phyloP scores from a whole-genome alignment of 257 asterid genomes.

The Paraleonurus japonicus region DNA sequence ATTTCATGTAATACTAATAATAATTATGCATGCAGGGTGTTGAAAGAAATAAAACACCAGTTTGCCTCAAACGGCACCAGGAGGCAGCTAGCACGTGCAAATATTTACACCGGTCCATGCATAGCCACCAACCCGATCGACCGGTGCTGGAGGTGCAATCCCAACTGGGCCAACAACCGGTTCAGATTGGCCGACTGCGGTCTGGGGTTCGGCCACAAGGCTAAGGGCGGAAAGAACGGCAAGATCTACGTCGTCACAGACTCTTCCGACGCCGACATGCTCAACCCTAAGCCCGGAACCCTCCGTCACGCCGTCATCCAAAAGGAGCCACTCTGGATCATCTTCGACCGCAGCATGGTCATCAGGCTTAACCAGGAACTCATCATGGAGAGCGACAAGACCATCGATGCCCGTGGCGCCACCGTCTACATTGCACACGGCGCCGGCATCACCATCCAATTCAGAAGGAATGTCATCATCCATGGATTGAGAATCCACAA shows the following conservation, averaged over 20 bases:
- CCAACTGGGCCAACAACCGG: constrained; percentile 61
- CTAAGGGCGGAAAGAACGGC: constrained; percentile 77
- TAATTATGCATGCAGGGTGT: too few species aligned
- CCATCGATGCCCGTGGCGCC: constrained; percentile 84
- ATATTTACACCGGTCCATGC: constrained; percentile 45
- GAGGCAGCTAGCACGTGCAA: constrained; percentile 38
- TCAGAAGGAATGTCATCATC: constrained; percentile 63
- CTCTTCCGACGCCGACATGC: constrained; percentile 46
- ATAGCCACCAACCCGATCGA: constrained; percentile 72
- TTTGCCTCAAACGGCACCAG: constrained; percentile 35
- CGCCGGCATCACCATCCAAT: constrained; percentile 73
- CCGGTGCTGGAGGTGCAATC: constrained; percentile 80
- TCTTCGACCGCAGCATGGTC: constrained; percentile 49
- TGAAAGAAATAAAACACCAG: constrained; percentile 27
- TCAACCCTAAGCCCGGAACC: constrained; percentile 72
- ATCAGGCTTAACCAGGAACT: constrained; percentile 63
- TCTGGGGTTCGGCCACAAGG: constrained; percentile 60
- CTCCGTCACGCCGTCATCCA: constrained; percentile 86
- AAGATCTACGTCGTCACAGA: constrained; percentile 55
- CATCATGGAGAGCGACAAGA: constrained; percentile 62
- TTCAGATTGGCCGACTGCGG: constrained; percentile 71
- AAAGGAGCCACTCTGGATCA: constrained; percentile 72
- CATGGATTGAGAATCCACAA: constrained; percentile 55
- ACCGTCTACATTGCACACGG: constrained; percentile 59
- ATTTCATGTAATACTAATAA: too few species aligned